Base-by-base conservation (phyloP, 192 early-diverging fungal genomes). In the Coemansia interrupta region DNA sequence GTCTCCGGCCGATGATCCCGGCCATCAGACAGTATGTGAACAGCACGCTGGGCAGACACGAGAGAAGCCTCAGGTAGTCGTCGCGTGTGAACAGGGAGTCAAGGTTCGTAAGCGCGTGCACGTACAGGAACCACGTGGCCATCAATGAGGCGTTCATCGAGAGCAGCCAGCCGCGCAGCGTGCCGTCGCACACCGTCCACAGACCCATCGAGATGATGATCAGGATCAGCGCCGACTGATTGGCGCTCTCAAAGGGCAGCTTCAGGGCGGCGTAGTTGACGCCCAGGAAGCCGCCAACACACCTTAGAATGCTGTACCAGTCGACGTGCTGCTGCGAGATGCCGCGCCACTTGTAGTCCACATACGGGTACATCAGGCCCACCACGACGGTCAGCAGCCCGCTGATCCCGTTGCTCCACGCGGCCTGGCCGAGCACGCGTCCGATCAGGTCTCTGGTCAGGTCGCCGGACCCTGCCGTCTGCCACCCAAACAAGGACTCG, bases 261-360 rank as follows among this genome's bases (percentile, higher is more conserved):
- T 78, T 78, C 20, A 78, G 58, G 29, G 69, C 69, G 7, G 74
- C 74, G n/a, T 72, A 78, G 58, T 78, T 78, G 64, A 78, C 61
- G 36, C 65, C 74, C 38, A 78, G 63, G 22, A 78, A 78, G 1
- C 74, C 74, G 41, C 74, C 74, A 9, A 55, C 74, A 30, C 74
- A 72, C 54, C 74, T 52, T 17, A 78, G 49, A n/a, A 78, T 65
- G 20, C 68, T 64, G 50, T 78, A 63, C 68, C 68, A 78, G 12
- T 45, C 64, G 15, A 66, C 42, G 4, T 46, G 26, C 22, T 47
- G 51, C 15, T 41, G 40, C 18, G 64, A 56, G n/a, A 50, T 54
- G 58, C 69, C 58, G 23, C 46, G 74, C 74, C 74, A 78, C 48
- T 62, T 61, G 29, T 44, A 49, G 58, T 78, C 74, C 2, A 78